These are phyloP conservation scores for Pezicula radicicola DNA, from an alignment of 2,329 filamentous ascomycete species.

Conservation along the genomic window DNA sequence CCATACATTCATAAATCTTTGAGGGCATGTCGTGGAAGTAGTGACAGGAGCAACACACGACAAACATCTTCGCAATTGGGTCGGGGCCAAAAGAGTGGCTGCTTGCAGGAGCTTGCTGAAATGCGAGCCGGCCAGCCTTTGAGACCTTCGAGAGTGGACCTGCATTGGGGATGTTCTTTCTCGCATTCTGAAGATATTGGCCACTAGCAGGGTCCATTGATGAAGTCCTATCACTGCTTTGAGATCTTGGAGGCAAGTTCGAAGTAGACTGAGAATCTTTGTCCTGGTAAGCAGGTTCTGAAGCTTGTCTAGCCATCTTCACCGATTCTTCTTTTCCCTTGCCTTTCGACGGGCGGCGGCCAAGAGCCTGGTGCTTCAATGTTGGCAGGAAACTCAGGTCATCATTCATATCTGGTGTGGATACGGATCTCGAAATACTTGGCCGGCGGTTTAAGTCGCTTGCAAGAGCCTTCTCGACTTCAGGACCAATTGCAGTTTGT, in stretches of 20 bases:
- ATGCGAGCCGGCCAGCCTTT: constrained; percentile 3
- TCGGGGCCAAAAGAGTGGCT: constrained; percentile 6
- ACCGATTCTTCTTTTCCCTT: constrained; percentile 20
- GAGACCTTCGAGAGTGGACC: neutral
- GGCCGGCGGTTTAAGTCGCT: constrained; percentile 6
- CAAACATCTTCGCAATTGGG: constrained; percentile 57
- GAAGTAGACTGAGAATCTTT: neutral
- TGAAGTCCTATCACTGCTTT: constrained; percentile 10
- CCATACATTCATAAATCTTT: constrained; percentile 63
- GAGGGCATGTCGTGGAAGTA: constrained; percentile 66
- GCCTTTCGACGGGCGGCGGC: constrained; percentile 15
- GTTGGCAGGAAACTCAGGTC: constrained; percentile 32
- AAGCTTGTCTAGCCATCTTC: constrained; percentile 24
- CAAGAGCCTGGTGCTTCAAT: constrained; percentile 37
- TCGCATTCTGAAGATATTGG: constrained; percentile 21
- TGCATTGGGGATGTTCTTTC: constrained; percentile 13
- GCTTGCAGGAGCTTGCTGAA: constrained; percentile 1
- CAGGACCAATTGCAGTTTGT: neutral
- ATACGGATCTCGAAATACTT: constrained; percentile 12
- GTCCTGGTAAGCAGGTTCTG: constrained; percentile 18
- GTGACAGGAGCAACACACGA: constrained; percentile 62
- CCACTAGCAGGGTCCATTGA: constrained; percentile 2
- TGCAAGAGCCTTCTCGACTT: constrained; percentile 2
- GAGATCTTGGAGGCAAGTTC: constrained; percentile 5
- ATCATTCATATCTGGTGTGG: constrained; percentile 18